These are phyloP conservation scores for Mrakia frigida DNA, from an alignment of 768 basidiomycete species.

Conservation along the genomic window DNA sequence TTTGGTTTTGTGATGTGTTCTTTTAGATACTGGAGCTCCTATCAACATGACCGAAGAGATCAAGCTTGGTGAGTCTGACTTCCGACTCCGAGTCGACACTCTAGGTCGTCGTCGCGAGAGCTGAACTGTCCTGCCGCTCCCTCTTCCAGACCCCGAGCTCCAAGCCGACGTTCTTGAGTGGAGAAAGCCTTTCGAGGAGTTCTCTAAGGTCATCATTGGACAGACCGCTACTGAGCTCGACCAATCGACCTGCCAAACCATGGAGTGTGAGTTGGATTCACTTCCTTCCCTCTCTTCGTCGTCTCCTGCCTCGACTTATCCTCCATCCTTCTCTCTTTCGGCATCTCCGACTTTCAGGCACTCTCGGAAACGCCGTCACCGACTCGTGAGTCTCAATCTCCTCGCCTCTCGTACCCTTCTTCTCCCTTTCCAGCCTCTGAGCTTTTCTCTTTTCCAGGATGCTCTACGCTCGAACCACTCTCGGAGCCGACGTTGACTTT, in stretches of 20 bases:
- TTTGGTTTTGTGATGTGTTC: too few species aligned
- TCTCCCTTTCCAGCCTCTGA: neutral
- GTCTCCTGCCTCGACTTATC: neutral
- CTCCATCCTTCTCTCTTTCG: too few species aligned
- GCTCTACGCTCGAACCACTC: conserved; percentile 9
- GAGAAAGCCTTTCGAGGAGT: conserved; percentile 47
- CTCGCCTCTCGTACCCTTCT: neutral
- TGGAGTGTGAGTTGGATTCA: conserved; percentile 42
- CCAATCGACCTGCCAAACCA: conserved; percentile 48
- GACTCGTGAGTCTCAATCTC: conserved; percentile 47
- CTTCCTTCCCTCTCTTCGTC: neutral
- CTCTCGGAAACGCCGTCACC: conserved; percentile 49
- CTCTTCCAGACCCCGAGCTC: conserved; percentile 40
- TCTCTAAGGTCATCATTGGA: conserved; percentile 46
- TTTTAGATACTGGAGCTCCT: conserved; percentile 30
- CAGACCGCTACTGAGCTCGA: conserved; percentile 44
- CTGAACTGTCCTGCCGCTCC: neutral
- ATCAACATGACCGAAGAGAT: conserved; percentile 47
- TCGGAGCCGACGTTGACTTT: conserved; percentile 40
- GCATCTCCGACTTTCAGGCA: too few species aligned
- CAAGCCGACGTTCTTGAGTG: conserved; percentile 48
- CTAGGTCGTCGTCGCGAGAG: neutral
- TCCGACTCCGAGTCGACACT: neutral
- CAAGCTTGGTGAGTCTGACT: neutral
- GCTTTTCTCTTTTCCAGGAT: neutral